A percentile compares a stretch with the other conserved stretches of the same genome.
Conservation (phyloP, 202 grass and related monocot species). For the Hordeum pubiflorum region DNA sequence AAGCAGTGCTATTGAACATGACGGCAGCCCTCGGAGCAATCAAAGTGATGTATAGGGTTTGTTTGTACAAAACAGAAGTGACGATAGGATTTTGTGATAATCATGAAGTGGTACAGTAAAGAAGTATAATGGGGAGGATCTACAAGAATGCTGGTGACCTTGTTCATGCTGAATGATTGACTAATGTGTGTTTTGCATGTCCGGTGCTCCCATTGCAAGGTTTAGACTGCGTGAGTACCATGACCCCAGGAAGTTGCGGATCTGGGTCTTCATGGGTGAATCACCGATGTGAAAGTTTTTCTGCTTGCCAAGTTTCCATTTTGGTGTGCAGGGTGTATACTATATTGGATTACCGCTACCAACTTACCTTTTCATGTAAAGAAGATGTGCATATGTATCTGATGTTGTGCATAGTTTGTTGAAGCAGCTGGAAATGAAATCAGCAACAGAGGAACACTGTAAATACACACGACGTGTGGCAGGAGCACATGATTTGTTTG, state of each 20-base stretch:
- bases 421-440: slow-evolving; percentile 9
- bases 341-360: background rate
- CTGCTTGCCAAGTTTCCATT: background rate
- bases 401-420: slow-evolving; percentile 27
- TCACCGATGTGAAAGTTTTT: slow-evolving; percentile 18
- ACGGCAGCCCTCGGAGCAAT: background rate
- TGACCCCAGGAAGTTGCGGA: background rate
- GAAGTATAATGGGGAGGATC: background rate
- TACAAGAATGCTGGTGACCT: background rate
- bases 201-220: background rate
- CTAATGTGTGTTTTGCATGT: background rate
- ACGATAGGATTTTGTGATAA: slow-evolving; percentile 7
- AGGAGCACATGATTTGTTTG: slow-evolving; percentile 17
- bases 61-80: background rate
- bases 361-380: background rate
- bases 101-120: background rate
- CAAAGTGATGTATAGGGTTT: slow-evolving; percentile 4
- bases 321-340: background rate
- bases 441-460: slow-evolving; percentile 6
- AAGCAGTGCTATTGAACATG: slow-evolving; percentile 9
- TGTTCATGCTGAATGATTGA: background rate
- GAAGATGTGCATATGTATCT: slow-evolving; percentile 5
- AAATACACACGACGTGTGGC: background rate
- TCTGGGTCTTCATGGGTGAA: slow-evolving; percentile 19
- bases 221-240: background rate